Percentiles rank a stretch among this genome's conserved stretches.
Conservation (phyloP, 2,329 filamentous ascomycete species). For the Karstenula rhodostoma region DNA sequence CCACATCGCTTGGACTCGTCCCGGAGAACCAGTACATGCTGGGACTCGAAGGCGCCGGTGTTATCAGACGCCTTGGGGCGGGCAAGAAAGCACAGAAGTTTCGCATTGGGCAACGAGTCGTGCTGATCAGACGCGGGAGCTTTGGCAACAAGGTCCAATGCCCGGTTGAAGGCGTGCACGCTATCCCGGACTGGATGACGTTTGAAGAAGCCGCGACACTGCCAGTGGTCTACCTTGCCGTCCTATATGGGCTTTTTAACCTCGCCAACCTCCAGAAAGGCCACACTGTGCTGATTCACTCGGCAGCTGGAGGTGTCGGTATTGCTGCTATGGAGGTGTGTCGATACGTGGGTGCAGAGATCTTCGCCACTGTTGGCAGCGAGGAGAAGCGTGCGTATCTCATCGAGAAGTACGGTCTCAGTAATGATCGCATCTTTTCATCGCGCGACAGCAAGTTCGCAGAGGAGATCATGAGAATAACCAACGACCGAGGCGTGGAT, state of each 20-base stretch:
- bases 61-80: conserved; percentile 14
- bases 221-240: conserved; percentile 10
- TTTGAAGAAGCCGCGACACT: conserved; percentile 23
- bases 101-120: conserved; percentile 17
- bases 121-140: conserved; percentile 11
- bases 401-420: conserved; percentile 30
- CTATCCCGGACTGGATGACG: conserved; percentile 14
- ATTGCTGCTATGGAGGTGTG: conserved; percentile 28
- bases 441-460: conserved; percentile 34
- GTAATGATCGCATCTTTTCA: conserved; percentile 38
- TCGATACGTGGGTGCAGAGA: conserved; percentile 11
- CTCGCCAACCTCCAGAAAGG: conserved; percentile 32
- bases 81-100: no score
- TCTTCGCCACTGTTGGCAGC: conserved; percentile 31
- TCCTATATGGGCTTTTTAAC: conserved; percentile 29
- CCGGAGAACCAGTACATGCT: conserved; percentile 18
- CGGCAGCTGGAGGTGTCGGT: conserved; percentile 30
- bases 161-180: neutral
- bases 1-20: conserved; percentile 30
- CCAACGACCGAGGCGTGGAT: conserved; percentile 34
- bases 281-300: conserved; percentile 30
- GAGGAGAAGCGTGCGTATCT: conserved; percentile 38
- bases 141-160: conserved; percentile 17
- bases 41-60: conserved; percentile 25
- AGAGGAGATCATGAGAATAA: conserved; percentile 7